phyloP scores from a whole-genome alignment of 2,329 filamentous ascomycete species.

The Botrytis elliptica region DNA sequence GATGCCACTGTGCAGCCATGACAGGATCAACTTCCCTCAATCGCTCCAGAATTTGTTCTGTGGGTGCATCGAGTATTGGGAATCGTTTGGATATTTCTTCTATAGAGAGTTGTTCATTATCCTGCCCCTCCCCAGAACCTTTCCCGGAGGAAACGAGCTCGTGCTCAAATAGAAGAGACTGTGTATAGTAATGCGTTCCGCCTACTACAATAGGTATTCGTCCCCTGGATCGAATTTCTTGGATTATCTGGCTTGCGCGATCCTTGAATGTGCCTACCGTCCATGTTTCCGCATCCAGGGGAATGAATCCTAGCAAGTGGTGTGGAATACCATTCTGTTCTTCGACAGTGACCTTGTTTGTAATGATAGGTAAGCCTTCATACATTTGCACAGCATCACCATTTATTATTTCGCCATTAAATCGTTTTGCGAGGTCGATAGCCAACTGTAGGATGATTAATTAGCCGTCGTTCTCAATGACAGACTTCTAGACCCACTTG shows the following conservation, averaged over 20 bases:
- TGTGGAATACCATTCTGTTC: constrained; percentile 82
- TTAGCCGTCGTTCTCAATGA: constrained; percentile 18
- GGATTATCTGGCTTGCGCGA: constrained; percentile 66
- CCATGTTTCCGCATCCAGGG: constrained; percentile 77
- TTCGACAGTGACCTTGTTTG: constrained; percentile 78
- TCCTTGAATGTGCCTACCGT: constrained; percentile 74
- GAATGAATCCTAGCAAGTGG: constrained; percentile 80
- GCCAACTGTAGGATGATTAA: constrained; percentile 48
- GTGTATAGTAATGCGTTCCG: constrained; percentile 93
- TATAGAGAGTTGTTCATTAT: constrained; percentile 34
- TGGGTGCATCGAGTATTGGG: constrained; percentile 70
- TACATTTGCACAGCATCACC: constrained; percentile 99
- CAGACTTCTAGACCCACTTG: constrained; percentile 54
- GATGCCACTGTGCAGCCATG: constrained; percentile 93
- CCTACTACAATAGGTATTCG: constrained; percentile 88
- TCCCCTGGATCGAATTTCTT: constrained; percentile 74
- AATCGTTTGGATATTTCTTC: constrained; percentile 49
- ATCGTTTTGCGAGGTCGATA: constrained; percentile 77
- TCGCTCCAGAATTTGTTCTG: constrained; percentile 69
- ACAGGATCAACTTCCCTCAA: constrained; percentile 78
- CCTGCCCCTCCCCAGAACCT: constrained; percentile 33
- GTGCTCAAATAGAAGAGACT: constrained; percentile 81
- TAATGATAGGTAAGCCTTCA: constrained; percentile 85
- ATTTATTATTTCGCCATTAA: constrained; percentile 94
- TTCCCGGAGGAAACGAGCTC: constrained; percentile 51